Percentiles rank a stretch among this genome's conserved stretches.
Conservation (phyloP, 768 basidiomycete genomes). For the Naganishia kalamii region DNA sequence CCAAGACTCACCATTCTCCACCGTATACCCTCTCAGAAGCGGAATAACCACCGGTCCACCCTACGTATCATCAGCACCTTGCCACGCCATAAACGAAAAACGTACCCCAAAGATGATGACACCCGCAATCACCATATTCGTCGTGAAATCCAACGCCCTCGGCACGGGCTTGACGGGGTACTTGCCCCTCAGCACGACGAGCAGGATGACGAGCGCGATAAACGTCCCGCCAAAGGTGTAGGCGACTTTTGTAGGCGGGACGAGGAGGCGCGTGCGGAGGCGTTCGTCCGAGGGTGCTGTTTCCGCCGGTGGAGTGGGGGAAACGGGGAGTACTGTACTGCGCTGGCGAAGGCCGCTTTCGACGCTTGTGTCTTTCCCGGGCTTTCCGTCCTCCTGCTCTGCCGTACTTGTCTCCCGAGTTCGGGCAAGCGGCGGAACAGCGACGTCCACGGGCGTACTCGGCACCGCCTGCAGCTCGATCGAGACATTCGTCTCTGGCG, state of each 20-base stretch:
- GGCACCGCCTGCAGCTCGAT: background rate
- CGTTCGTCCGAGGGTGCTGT: background rate
- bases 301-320: background rate
- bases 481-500: background rate
- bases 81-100: too few relatives aligned
- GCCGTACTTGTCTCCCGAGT: background rate
- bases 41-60: conserved; percentile 57
- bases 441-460: background rate
- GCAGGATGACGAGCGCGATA: conserved; percentile 20
- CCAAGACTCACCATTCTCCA: conserved; percentile 37
- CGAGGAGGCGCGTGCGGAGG: background rate
- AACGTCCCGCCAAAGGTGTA: conserved; percentile 20
- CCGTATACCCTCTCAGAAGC: conserved; percentile 54
- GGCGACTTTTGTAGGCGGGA: conserved; percentile 17
- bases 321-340: background rate
- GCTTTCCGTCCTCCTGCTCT: background rate
- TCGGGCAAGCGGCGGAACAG: background rate
- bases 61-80: too few relatives aligned
- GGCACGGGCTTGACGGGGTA: background rate
- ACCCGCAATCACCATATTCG: conserved; percentile 30
- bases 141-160: conserved; percentile 18
- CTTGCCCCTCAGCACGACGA: conserved; percentile 27
- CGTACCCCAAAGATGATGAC: conserved; percentile 44
- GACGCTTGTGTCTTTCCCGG: background rate
- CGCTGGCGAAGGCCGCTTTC: background rate